These are phyloP conservation scores for Annona squamosa DNA, from an alignment of 164 flowering plant genomes.

Conservation along the genomic window DNA sequence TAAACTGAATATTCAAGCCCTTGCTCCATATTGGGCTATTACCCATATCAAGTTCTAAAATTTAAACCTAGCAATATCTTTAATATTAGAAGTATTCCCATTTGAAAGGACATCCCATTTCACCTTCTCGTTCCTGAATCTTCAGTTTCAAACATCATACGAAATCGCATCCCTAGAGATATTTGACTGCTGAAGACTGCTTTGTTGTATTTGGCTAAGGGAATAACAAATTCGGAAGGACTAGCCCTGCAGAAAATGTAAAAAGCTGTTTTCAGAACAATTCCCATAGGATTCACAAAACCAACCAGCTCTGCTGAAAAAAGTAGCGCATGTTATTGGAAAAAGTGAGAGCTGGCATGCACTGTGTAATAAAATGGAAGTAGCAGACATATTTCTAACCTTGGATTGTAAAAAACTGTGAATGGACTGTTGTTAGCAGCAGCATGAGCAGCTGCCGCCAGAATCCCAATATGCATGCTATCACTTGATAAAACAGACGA, in stretches of 20 bases:
- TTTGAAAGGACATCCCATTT: constrained; percentile 1
- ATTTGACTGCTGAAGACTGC: constrained; percentile 72
- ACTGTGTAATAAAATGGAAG: not conserved
- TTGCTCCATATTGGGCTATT: not conserved
- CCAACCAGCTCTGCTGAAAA: not conserved
- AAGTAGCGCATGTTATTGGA: not conserved
- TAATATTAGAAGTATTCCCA: not conserved
- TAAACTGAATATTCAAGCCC: not conserved
- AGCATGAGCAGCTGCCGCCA: constrained; percentile 98
- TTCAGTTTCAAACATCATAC: constrained; percentile 99
- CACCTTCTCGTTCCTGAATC: constrained; percentile 96
- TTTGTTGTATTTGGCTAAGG: constrained; percentile 92
- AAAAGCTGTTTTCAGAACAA: not conserved
- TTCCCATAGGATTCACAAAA: not conserved
- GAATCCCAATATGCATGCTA: constrained; percentile 97
- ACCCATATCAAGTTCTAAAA: not conserved
- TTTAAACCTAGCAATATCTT: not conserved
- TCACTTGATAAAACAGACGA: constrained; percentile 96
- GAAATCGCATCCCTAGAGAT: constrained; percentile 95
- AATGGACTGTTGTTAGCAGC: constrained; percentile 91
- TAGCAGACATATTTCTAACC: constrained; percentile 28
- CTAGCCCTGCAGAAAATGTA: constrained; percentile 56
- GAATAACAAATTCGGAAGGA: constrained; percentile 97
- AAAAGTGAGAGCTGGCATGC: not conserved
- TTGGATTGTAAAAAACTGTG: constrained; percentile 87